Evolutionary conservation across 305 asterid genomes (phyloP), one percentile per base, ranked within the genome.

Genomic region (Nicotiana rustica): DNA sequence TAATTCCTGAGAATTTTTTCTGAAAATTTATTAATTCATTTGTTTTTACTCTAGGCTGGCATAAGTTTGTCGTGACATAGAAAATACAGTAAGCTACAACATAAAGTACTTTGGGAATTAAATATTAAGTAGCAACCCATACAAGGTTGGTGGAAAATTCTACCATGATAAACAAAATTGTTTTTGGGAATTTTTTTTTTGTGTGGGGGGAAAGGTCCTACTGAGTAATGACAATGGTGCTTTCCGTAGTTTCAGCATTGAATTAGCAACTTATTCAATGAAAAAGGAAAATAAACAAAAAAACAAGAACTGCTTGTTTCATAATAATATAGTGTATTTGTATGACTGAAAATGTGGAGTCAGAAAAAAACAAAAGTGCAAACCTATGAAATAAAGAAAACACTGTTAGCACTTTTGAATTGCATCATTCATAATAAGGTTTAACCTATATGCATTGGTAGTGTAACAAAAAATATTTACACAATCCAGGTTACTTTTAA

Each of bases 41-140:
- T 5, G 1, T 13, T 25, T 29, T 55, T 5, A 2, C 49, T 73
- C 15, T 21, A 47, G 49, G 66, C 31, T 76, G 10, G 80, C 66
- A 76, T 9, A 76, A 76, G 49, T 5, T 76, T 76, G 49, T 76
- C 66, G 55, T 15, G 49, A 9, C 49, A 76, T 17, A 76, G 49
- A 76, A 76, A 55, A 76, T 55, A 15, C 65, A 75, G 25, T 52
- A 75, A 49, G 80, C 15, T 9, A 9, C 25, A 76, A 17, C 80
- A 73, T 1, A 49, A 14, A 44, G 60, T 49, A 76, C 79, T 76
- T 17, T 29, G 31, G 19, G 31, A 76, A 76, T 55, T 4, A 52
- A 49, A 4, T 25, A 73, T 7, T 44, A 75, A 21, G 41, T 44
- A 52, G 56, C 14, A 6, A 73, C 25, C 21, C 6, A 71, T 25